These are phyloP conservation scores for Paramecium caudatum DNA, from an alignment of 73 alveolate genomes.

Conservation along the genomic window DNA sequence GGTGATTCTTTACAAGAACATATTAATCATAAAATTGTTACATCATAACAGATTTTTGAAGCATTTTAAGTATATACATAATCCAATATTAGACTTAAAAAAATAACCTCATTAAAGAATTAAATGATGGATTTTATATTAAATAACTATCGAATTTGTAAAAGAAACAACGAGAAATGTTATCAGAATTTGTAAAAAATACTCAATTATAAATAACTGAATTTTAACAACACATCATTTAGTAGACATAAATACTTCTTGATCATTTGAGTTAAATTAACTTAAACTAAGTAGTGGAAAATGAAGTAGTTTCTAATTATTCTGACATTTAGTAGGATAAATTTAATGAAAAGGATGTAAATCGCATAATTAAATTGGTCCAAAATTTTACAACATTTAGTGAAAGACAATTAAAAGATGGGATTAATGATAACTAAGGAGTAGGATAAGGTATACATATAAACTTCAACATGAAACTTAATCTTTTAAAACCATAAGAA, in stretches of 20 bases:
- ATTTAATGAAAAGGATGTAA: neutral
- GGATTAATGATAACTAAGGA: neutral
- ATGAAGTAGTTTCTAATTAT: neutral
- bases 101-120: neutral
- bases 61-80: conserved; percentile 7
- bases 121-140: neutral
- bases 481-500: neutral
- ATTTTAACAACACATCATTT: neutral
- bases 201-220: neutral
- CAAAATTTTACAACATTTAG: neutral
- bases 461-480: neutral
- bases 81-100: neutral
- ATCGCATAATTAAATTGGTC: neutral
- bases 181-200: neutral
- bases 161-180: neutral
- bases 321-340: neutral
- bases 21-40: neutral
- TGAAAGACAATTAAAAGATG: conserved; percentile 14
- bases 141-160: neutral
- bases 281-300: neutral
- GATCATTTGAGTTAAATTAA: neutral
- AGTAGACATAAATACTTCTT: neutral
- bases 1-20: neutral
- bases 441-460: neutral
- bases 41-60: neutral